A percentile compares a stretch with the other conserved stretches of the same genome.
These are phyloP conservation scores for Prunus padus DNA, from an alignment of 306 rosid genomes.

Conservation along the genomic window DNA sequence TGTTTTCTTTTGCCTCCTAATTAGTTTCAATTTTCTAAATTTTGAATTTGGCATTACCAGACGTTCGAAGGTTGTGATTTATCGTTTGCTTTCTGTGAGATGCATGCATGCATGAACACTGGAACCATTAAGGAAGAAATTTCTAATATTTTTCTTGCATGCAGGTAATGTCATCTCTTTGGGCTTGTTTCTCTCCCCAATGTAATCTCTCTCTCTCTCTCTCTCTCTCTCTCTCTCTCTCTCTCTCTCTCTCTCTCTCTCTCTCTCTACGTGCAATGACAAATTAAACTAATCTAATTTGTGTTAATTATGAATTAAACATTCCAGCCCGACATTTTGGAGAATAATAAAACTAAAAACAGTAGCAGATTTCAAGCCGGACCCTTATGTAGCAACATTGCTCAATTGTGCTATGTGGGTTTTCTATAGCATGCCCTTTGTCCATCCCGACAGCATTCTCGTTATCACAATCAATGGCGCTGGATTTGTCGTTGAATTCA, in stretches of 20 bases:
- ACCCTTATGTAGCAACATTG: constrained; percentile 70
- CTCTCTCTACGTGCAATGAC: neutral
- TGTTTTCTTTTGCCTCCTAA: neutral
- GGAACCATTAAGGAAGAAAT: no score
- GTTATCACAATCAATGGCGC: constrained; percentile 62
- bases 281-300: neutral
- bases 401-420: constrained; percentile 71
- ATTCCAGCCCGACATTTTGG: constrained; percentile 71
- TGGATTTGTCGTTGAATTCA: constrained; percentile 51
- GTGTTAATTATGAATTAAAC: neutral
- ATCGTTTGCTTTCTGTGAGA: no score
- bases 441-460: constrained; percentile 50
- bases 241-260: neutral
- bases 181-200: constrained; percentile 65
- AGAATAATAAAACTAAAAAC: constrained; percentile 51
- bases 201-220: constrained; percentile 37
- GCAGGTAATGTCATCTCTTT: constrained; percentile 83
- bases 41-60: neutral
- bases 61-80: no score
- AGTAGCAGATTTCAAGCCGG: constrained; percentile 73
- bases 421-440: constrained; percentile 66
- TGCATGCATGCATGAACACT: no score
- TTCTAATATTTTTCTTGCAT: constrained; percentile 1
- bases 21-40: neutral
- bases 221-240: neutral